Conservation (phyloP, 306 rosid species). For the Cajanus cajan region DNA sequence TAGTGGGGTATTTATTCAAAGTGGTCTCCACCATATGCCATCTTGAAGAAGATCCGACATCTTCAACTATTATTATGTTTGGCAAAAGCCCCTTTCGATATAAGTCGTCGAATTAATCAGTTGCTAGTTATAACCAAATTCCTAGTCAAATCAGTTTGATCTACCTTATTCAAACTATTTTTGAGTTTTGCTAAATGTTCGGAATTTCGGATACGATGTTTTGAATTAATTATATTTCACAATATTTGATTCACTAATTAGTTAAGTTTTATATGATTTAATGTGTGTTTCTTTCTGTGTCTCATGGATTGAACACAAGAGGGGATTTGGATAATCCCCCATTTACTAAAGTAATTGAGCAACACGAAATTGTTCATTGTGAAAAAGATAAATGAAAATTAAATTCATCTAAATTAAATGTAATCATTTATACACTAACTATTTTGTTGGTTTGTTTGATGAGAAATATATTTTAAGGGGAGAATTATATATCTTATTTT, state of each 20-base stretch:
- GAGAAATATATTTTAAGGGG: too few relatives aligned
- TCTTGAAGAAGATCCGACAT: constrained; percentile 35
- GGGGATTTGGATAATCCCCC: too few relatives aligned
- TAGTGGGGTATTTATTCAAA: constrained; percentile 26
- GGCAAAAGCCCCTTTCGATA: background rate
- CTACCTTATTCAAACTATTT: background rate
- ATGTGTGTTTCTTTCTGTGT: too few relatives aligned
- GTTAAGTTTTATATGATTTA: background rate
- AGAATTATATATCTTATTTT: too few relatives aligned
- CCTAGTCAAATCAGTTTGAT: background rate
- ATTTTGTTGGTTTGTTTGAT: too few relatives aligned
- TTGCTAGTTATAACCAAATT: constrained; percentile 2
- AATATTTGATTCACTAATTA: background rate
- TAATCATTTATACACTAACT: too few relatives aligned
- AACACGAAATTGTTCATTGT: too few relatives aligned
- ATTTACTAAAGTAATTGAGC: too few relatives aligned
- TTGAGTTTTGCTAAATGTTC: background rate
- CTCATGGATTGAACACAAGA: too few relatives aligned
- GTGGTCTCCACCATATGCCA: constrained; percentile 38
- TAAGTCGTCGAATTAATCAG: background rate
- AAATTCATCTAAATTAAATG: too few relatives aligned
- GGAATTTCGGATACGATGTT: background rate
- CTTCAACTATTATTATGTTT: constrained; percentile 37
- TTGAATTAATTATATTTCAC: background rate
- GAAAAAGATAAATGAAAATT: too few relatives aligned